These are phyloP conservation scores for Amphirosellinia nigrospora DNA, from an alignment of 495 filamentous ascomycete species.

Conservation along the genomic window DNA sequence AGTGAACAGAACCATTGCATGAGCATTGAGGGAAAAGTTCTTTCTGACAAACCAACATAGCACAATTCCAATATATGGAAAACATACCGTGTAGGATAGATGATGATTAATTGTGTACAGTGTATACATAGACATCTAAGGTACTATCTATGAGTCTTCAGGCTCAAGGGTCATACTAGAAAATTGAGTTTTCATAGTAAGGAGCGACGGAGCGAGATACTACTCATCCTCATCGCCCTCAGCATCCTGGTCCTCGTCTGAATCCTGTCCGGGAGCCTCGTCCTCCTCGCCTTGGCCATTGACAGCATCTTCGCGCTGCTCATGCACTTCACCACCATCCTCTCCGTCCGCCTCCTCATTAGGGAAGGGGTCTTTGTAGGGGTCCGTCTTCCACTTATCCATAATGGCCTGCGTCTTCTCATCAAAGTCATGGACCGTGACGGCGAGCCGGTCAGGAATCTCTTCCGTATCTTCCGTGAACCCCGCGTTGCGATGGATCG, in stretches of 20 bases:
- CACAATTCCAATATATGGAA: neutral
- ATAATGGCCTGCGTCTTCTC: conserved; percentile 48
- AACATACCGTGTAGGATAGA: neutral
- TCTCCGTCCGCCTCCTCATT: conserved; percentile 38
- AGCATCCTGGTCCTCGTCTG: conserved; percentile 44
- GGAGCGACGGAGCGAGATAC: neutral
- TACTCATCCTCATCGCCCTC: conserved; percentile 38
- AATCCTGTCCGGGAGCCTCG: conserved; percentile 43
- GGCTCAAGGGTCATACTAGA: neutral
- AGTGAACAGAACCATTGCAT: neutral
- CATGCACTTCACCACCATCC: conserved; percentile 18
- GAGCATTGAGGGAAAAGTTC: neutral
- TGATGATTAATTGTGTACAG: neutral
- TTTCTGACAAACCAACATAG: neutral
- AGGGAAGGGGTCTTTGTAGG: conserved; percentile 34
- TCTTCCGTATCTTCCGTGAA: conserved; percentile 47
- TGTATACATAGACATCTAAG: neutral
- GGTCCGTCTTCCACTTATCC: conserved; percentile 47
- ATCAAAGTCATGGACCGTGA: conserved; percentile 49
- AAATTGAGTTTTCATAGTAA: neutral
- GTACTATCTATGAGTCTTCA: neutral
- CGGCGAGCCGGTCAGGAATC: conserved; percentile 52
- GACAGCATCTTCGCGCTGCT: conserved; percentile 20
- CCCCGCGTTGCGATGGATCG: conserved; percentile 55
- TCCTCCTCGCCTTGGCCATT: conserved; percentile 35